These are phyloP conservation scores for Cavenderia fasciculata DNA, from an alignment of 78 protist species.

Conservation along the genomic window DNA sequence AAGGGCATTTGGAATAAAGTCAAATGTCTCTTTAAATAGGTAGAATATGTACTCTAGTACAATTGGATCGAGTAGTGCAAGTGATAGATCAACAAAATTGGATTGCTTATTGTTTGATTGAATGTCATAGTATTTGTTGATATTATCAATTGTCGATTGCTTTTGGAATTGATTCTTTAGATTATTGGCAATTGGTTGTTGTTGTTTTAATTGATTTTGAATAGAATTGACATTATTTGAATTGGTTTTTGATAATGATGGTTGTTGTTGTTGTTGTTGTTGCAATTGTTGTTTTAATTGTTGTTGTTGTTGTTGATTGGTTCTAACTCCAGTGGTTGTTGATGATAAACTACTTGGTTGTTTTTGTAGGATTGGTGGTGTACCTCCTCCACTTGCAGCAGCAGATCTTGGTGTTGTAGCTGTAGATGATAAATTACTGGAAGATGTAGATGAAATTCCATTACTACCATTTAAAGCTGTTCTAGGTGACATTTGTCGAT, in stretches of 20 bases:
- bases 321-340: background rate
- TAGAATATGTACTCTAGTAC: conserved; percentile 8
- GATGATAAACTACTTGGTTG: background rate
- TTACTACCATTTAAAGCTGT: no score
- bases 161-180: conserved; percentile 4
- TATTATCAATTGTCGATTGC: conserved; percentile 9
- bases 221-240: no score
- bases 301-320: background rate
- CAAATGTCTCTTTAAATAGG: conserved; percentile 15
- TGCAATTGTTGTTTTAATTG: background rate
- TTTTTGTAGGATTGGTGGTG: conserved; percentile 7
- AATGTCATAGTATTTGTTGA: background rate
- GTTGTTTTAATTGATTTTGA: background rate
- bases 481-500: no score
- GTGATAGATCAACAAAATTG: background rate
- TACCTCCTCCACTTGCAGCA: background rate
- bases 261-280: background rate
- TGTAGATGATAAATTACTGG: background rate
- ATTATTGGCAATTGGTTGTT: background rate
- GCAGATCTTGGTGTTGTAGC: background rate
- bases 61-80: background rate
- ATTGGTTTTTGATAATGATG: background rate
- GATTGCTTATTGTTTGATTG: background rate
- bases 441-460: background rate
- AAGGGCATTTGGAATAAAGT: conserved; percentile 7